Evolutionary conservation across 2,329 filamentous ascomycete genomes (phyloP), one percentile per base, ranked within the genome.

Genomic region (Fusarium napiforme): DNA sequence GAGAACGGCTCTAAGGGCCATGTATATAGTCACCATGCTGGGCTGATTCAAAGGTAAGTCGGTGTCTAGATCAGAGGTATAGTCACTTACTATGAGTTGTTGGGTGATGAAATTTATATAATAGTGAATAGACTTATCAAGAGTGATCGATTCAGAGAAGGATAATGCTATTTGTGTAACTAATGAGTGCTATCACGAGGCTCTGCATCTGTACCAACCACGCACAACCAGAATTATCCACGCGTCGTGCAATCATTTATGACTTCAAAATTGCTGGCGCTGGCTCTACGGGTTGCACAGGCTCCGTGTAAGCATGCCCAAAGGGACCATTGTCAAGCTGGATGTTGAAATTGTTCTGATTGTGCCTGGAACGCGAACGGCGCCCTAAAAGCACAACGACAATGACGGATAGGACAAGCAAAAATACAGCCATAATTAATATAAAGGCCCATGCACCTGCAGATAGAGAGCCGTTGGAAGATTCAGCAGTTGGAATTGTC

Each of bases 1-100:
- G 32, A 32, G 37, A 30, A 15, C 8, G 2, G 1, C 10, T 16
- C 5, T 7, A 14, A 37, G 28, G 4, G 21, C 39, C 23, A 28
- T 39, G 59, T 71, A 73, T 45, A 60, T 46, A 47, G 3, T 23
- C 11, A 21, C 28, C n/a, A 60, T 50, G 26, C 5, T 43, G 16
- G 15, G 11, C 43, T 75, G 67, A 75, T 66, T 75, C 67, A 75
- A 71, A 71, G 26, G 53, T 12, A 71, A 57, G 19, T 19, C 1
- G 7, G 12, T 18, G 30, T 14, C 47, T 46, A 11, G 30, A 57
- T 34, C n/a, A 32, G 16, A 37, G 10, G 39, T 42, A 2, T 18
- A 40, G 16, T 42, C 5, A n/a, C 42, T 55, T 23, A 34, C 34
- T 19, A 26, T n/a, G 36, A 19, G 18, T 21, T 47, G 3, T 43